These are phyloP conservation scores for Pythium utonaiense DNA, from an alignment of 352 stramenopile species.

Conservation along the genomic window DNA sequence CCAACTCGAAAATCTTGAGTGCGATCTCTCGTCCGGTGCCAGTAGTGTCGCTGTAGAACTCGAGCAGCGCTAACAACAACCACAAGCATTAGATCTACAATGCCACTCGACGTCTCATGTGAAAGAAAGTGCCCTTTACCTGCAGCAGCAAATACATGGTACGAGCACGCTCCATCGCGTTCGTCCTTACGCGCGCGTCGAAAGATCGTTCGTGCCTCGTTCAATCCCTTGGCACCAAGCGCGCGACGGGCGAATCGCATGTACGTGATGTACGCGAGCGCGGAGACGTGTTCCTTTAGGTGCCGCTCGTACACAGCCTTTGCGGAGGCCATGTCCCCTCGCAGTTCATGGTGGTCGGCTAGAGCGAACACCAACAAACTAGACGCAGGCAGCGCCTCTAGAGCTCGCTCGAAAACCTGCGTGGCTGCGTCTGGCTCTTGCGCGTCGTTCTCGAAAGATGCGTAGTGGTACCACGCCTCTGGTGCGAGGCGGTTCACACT, in stretches of 20 bases:
- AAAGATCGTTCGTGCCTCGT: conserved; percentile 77
- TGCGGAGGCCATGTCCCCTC: conserved; percentile 53
- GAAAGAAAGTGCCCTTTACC: conserved; percentile 32
- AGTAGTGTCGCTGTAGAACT: conserved; percentile 86
- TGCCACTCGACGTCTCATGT: conserved; percentile 9
- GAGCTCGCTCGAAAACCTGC: conserved; percentile 60
- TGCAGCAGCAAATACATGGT: conserved; percentile 79
- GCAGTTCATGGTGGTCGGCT: conserved; percentile 78
- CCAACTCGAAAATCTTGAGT: conserved; percentile 87
- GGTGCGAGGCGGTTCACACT: conserved; percentile 73
- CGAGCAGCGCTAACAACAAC: conserved; percentile 50
- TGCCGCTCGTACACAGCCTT: conserved; percentile 82
- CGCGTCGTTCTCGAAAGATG: conserved; percentile 71
- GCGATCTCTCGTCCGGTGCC: conserved; percentile 82
- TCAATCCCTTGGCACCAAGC: conserved; percentile 67
- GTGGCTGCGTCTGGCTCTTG: conserved; percentile 70
- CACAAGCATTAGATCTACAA: neutral
- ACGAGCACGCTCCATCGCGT: conserved; percentile 74
- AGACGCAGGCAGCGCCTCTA: conserved; percentile 81
- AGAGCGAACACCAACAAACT: conserved; percentile 77
- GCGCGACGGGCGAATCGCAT: conserved; percentile 79
- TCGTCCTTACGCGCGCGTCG: conserved; percentile 81
- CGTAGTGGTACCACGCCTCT: conserved; percentile 86
- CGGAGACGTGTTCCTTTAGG: conserved; percentile 67
- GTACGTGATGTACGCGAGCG: conserved; percentile 82